Evolutionary conservation across 2,329 filamentous ascomycete genomes (phyloP).

Genomic region (Diaporthe helianthi): DNA sequence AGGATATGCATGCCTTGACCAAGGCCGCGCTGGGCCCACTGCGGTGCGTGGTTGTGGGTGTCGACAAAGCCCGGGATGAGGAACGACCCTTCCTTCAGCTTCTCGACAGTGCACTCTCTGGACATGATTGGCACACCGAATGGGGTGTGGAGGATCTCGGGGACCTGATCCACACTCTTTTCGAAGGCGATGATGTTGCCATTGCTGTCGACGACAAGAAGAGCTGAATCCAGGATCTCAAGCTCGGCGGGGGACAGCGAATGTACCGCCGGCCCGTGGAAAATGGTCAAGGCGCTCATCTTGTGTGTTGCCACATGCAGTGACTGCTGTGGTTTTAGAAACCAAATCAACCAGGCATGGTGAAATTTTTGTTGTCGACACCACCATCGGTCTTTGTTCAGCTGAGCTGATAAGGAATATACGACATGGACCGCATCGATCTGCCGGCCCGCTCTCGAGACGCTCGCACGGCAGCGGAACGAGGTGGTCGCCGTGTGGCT

Average conservation of each 20-base stretch:
- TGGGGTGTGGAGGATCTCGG: constrained; percentile 27
- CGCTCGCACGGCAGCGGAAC: too few species aligned
- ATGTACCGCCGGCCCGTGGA: constrained; percentile 31
- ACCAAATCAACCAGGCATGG: neutral
- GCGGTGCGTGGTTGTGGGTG: constrained; percentile 73
- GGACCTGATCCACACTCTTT: constrained; percentile 33
- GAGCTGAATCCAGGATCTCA: constrained; percentile 30
- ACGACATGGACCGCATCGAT: neutral
- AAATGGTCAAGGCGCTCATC: constrained; percentile 11
- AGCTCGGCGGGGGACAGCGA: constrained; percentile 23
- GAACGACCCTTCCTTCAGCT: constrained; percentile 54
- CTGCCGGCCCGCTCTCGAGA: neutral
- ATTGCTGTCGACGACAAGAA: constrained; percentile 36
- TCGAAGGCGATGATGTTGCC: constrained; percentile 41
- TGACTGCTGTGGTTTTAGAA: too few species aligned
- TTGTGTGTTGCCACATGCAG: neutral
- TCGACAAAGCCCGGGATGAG: constrained; percentile 68
- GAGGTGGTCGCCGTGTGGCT: too few species aligned
- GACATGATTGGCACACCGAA: constrained; percentile 32
- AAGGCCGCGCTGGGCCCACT: constrained; percentile 57
- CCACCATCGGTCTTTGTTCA: too few species aligned
- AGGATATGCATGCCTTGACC: constrained; percentile 61
- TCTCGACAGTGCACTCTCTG: constrained; percentile 37
- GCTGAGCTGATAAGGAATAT: neutral
- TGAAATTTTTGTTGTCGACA: neutral